Percentiles rank a stretch among this genome's conserved stretches.
Conservation (phyloP, 768 basidiomycete genomes). For the Serendipita sp. region DNA sequence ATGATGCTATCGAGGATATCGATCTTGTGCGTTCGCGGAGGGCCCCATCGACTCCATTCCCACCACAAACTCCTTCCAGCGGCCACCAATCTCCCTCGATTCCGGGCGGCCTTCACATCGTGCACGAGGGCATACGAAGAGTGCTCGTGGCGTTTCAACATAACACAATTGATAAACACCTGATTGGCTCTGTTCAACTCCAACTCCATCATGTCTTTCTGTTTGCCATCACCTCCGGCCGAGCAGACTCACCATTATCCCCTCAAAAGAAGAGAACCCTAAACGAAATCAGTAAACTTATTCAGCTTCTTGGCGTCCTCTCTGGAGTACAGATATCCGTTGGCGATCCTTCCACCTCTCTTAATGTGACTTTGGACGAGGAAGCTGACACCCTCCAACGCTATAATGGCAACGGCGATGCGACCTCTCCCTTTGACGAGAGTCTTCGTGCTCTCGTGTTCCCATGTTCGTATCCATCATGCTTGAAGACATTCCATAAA, state of each 20-base stretch:
- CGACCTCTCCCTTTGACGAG: too few species aligned
- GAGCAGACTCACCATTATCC: constrained; percentile 23
- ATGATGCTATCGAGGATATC: neutral
- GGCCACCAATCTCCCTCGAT: neutral
- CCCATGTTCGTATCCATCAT: constrained; percentile 52
- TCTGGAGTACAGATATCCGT: constrained; percentile 49
- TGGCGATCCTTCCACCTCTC: constrained; percentile 23
- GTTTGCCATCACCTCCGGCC: constrained; percentile 57
- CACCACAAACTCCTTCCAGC: neutral
- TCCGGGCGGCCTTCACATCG: neutral
- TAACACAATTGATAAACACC: constrained; percentile 33
- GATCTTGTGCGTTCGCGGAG: too few species aligned
- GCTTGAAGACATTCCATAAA: constrained; percentile 52
- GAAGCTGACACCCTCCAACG: neutral
- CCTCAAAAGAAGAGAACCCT: constrained; percentile 36
- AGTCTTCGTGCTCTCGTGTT: constrained; percentile 4
- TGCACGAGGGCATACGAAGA: neutral
- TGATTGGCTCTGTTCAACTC: constrained; percentile 54
- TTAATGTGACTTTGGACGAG: constrained; percentile 4
- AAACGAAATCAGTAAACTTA: constrained; percentile 64
- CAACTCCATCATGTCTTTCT: constrained; percentile 63
- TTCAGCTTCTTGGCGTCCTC: constrained; percentile 67
- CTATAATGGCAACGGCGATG: neutral
- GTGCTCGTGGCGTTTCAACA: constrained; percentile 9
- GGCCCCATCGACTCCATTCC: neutral